Evolutionary conservation across 768 basidiomycete genomes (phyloP), one percentile per base, ranked within the genome.

Genomic region (Gautieria morchelliformis): DNA sequence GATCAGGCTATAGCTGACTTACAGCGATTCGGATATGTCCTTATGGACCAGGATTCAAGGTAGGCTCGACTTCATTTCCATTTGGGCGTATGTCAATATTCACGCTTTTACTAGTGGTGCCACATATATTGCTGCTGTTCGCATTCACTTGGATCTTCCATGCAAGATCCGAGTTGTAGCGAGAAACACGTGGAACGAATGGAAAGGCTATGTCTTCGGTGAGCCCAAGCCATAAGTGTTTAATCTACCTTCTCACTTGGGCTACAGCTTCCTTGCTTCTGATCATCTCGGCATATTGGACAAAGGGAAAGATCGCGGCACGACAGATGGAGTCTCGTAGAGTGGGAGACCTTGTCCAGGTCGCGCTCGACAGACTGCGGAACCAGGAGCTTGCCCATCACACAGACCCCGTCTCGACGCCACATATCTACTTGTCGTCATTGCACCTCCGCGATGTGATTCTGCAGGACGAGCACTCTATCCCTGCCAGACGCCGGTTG

Each of bases 381-480:
- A 84, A 86, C 63, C 89, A 93, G 69, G 92, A 93, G 66, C 73
- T 87, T 57, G 82, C 83, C 3, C 82, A 95, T 69, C 82, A 92
- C 68, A 80, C 82, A 63, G 90, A 93, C 67, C 89, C 91, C 14
- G 80, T 88, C 61, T 82, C 76, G 58, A 76, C 80, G 39, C 82
- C 89, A 8, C 77, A 82, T 44, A 82, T 89, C 8, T 91, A 86
- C 75, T 69, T 95, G 61, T 87, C 90, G 12, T 89, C 90, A 24
- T 72, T 90, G 52, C 92, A 93, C 67, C 79, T 96, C 46, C 87
- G 93, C 56, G 93, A 96, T 70, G 75, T 89, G 54, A 78, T 95
- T 42, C 72, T 96, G 33, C 85, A 87, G 64, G 82, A 87, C 59
- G 85, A 92, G 63, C 87, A 87, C 68, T 89, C 87, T 27, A 78